A percentile compares a stretch with the other conserved stretches of the same genome.
phyloP scores from a whole-genome alignment of 2,329 filamentous ascomycete genomes.

The Aureobasidium zeae region DNA sequence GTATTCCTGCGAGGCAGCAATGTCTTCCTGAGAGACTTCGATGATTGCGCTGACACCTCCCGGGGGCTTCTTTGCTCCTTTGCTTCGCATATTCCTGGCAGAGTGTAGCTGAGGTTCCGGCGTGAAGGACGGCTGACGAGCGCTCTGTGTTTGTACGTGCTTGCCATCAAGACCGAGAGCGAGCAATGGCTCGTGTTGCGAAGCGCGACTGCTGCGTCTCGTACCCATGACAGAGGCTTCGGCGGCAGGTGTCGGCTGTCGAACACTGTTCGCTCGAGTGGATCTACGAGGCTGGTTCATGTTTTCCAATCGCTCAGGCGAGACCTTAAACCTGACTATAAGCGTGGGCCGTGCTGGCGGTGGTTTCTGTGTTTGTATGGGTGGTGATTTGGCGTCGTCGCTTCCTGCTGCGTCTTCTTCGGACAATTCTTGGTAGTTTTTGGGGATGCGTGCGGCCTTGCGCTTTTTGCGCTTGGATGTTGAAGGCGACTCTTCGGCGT shows the following conservation, averaged over 20 bases:
- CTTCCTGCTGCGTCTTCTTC: slow-evolving; percentile 35
- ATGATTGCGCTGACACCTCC: slow-evolving; percentile 36
- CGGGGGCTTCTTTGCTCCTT: slow-evolving; percentile 40
- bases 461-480: slow-evolving; percentile 47
- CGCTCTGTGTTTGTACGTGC: slow-evolving; percentile 43
- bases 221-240: slow-evolving; percentile 22
- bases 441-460: slow-evolving; percentile 44
- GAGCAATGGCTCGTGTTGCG: slow-evolving; percentile 46
- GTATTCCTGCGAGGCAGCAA: slow-evolving; percentile 27
- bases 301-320: not conserved
- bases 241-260: slow-evolving; percentile 20
- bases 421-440: slow-evolving; percentile 47
- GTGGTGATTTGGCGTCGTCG: slow-evolving; percentile 12
- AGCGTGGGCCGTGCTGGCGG: slow-evolving; percentile 23
- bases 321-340: slow-evolving; percentile 30
- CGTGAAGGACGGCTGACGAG: slow-evolving; percentile 43
- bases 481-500: slow-evolving; percentile 38
- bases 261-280: slow-evolving; percentile 4
- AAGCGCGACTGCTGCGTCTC: slow-evolving; percentile 50
- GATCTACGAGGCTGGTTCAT: slow-evolving; percentile 10
- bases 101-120: slow-evolving; percentile 31
- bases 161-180: slow-evolving; percentile 51
- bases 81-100: slow-evolving; percentile 35
- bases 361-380: slow-evolving; percentile 11
- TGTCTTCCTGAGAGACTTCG: slow-evolving; percentile 44